These are phyloP conservation scores for Suhomyces sp. DNA, from an alignment of 805 yeast genomes.

Conservation along the genomic window DNA sequence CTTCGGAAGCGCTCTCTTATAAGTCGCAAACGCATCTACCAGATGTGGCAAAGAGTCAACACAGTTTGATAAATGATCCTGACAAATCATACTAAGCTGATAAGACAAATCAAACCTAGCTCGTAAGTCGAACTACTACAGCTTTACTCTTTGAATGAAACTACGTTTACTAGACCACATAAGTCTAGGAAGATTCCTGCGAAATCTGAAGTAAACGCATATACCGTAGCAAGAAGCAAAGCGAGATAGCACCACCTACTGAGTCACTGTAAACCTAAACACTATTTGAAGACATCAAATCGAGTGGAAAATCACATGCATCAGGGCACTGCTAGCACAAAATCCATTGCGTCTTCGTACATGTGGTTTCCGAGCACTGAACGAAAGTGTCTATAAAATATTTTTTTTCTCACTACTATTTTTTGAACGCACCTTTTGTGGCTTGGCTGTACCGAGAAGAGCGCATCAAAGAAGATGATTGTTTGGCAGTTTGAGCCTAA, in stretches of 20 bases:
- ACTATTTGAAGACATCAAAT: not conserved
- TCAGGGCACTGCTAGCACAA: not conserved
- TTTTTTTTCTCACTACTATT: not conserved
- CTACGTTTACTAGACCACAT: too few species aligned
- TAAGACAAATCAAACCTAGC: not conserved
- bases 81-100: not conserved
- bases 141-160: not conserved
- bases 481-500: not conserved
- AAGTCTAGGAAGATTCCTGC: not conserved
- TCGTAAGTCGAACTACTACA: not conserved
- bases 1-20: not conserved
- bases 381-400: not conserved
- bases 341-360: not conserved
- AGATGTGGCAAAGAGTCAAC: not conserved
- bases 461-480: not conserved
- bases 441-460: not conserved
- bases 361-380: not conserved
- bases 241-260: not conserved
- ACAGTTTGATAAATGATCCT: not conserved
- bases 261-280: not conserved
- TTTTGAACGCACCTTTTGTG: not conserved
- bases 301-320: not conserved
- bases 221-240: not conserved
- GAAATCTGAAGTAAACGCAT: not conserved
- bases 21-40: not conserved